These are phyloP conservation scores for Berberis vulgaris DNA, from an alignment of 164 flowering plant species.

Conservation along the genomic window DNA sequence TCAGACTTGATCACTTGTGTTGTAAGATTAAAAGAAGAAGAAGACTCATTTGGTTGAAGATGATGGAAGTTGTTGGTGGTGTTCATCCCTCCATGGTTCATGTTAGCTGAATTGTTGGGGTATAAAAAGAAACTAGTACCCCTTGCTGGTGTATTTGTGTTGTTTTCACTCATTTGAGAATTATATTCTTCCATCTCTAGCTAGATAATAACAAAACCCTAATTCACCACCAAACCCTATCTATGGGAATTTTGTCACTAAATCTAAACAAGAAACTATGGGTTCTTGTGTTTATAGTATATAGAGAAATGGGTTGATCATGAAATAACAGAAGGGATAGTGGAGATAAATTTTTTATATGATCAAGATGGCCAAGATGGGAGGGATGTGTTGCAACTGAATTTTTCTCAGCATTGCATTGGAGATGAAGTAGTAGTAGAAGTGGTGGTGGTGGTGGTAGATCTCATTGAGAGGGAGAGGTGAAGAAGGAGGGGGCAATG, in stretches of 20 bases:
- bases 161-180: constrained; percentile 21
- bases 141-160: constrained; percentile 19
- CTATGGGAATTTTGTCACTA: not conserved
- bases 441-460: not conserved
- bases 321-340: not conserved
- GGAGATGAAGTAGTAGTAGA: not conserved
- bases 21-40: constrained; percentile 24
- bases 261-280: not conserved
- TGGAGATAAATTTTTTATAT: not conserved
- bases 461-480: too few relatives aligned
- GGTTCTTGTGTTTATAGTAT: not conserved
- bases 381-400: not conserved
- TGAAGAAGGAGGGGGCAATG: not conserved
- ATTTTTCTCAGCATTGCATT: not conserved
- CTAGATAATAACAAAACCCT: constrained; percentile 4
- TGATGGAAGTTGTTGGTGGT: constrained; percentile 23
- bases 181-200: constrained; percentile 40
- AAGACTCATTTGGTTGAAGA: constrained; percentile 30
- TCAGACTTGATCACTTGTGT: constrained; percentile 40
- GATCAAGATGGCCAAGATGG: constrained; percentile 3
- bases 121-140: constrained; percentile 32
- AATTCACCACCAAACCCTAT: not conserved
- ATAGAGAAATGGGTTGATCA: not conserved
- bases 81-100: constrained; percentile 14
- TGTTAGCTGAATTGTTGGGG: too few relatives aligned